A percentile compares a stretch with the other conserved stretches of the same genome.
These are phyloP conservation scores for Cryptosporidium bovis DNA, from an alignment of 169 alveolate genomes.

Conservation along the genomic window DNA sequence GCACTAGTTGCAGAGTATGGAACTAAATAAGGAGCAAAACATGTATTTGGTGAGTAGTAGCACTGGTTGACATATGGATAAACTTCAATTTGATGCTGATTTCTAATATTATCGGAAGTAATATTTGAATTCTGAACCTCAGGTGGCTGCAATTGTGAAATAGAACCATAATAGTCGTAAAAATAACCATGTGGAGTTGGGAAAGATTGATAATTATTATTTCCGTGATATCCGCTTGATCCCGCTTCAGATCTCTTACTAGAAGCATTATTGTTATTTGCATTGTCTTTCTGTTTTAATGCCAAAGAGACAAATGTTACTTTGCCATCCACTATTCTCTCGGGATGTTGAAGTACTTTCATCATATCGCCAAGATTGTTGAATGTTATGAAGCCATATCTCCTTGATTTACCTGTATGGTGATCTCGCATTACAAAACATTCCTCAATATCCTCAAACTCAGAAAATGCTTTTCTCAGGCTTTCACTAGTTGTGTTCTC, in stretches of 20 bases:
- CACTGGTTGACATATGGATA: conserved; percentile 58
- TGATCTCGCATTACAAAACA: conserved; percentile 80
- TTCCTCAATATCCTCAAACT: conserved; percentile 81
- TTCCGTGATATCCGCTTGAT: neutral
- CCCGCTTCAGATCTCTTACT: conserved; percentile 22
- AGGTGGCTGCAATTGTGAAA: conserved; percentile 2
- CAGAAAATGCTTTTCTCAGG: conserved; percentile 76
- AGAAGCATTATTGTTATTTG: neutral
- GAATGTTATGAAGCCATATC: conserved; percentile 81
- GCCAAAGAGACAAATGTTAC: conserved; percentile 81
- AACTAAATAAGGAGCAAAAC: conserved; percentile 48
- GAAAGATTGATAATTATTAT: neutral
- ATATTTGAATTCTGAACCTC: conserved; percentile 31
- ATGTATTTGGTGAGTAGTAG: conserved; percentile 35
- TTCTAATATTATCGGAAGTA: conserved; percentile 36
- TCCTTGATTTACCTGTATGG: conserved; percentile 80
- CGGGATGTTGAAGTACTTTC: conserved; percentile 82
- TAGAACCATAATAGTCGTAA: conserved; percentile 32
- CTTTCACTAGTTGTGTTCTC: conserved; percentile 79
- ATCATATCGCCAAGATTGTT: conserved; percentile 78
- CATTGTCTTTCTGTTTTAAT: conserved; percentile 75
- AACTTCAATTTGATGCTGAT: conserved; percentile 51
- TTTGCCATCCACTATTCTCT: conserved; percentile 81
- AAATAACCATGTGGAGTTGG: conserved; percentile 52
- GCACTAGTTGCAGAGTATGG: neutral